Evolutionary conservation across 2,329 filamentous ascomycete genomes (phyloP), one percentile per base, ranked within the genome.

Genomic region (Cordyceps fumosorosea): DNA sequence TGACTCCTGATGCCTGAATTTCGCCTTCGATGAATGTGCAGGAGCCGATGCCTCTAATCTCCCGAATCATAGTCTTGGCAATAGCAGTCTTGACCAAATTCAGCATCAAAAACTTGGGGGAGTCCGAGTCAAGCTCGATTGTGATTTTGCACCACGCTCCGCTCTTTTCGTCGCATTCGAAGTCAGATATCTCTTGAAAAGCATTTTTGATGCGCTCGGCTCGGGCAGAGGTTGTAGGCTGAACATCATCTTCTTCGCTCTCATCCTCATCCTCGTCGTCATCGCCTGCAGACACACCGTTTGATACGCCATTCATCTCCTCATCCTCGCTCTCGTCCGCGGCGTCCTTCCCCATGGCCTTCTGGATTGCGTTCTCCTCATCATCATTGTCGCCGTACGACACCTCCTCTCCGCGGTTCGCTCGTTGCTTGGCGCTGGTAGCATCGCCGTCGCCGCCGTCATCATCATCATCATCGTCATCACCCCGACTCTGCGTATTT

Each of bases 311-410:
- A 22, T 80, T 61, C 42, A 55, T 55, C 12, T 48, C 29, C 29
- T 75, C 73, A 20, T 88, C 85, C 42, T 85, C 81, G 56, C 64
- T 56, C 8, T 85, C 82, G 2, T 82, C 82, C 22, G 85, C 84
- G 2, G 79, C 81, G 8, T 80, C 83, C 37, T 78, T 80, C 62
- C 84, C 82, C 69, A 88, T 82, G 62, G 83, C 81, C 58, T 80
- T 78, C 68, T 89, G 87, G 60, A 96, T 86, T 42, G 83, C 87
- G 67, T 91, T 84, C 70, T 98, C 95, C 4, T 93, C 93, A 5
- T 96, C 93, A 71, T 98, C 95, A 53, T 96, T 96, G 40, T 88
- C 90, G 45, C 91, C 93, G 68, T 97, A 98, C 16, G 91, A 95
- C 2, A 93, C 87, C 34, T 89, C 90, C 74, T 96, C 90, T 58